These are phyloP conservation scores for Xanthoconium stramineum DNA, from an alignment of 768 basidiomycete genomes.

Conservation along the genomic window DNA sequence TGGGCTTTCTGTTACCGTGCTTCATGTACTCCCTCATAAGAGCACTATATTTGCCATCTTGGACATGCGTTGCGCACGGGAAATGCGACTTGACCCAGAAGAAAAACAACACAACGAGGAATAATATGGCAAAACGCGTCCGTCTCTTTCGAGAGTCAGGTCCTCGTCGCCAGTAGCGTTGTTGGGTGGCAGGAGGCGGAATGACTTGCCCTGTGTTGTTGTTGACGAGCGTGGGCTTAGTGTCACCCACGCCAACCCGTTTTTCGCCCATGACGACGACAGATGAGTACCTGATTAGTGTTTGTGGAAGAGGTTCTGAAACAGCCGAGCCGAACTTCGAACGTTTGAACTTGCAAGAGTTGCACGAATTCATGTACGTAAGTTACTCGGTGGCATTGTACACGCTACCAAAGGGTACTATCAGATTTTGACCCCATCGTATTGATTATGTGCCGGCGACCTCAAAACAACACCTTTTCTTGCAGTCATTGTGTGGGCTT, in stretches of 20 bases:
- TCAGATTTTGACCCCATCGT: no score
- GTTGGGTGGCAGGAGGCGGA: slow-evolving; percentile 19
- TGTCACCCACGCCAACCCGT: neutral
- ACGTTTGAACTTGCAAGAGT: no score
- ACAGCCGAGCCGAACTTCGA: no score
- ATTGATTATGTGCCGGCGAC: no score
- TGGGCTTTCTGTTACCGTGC: slow-evolving; percentile 10
- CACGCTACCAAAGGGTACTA: no score
- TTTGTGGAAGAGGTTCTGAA: no score
- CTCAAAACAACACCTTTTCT: no score
- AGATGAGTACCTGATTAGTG: neutral
- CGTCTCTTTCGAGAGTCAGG: slow-evolving; percentile 14
- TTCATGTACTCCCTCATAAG: slow-evolving; percentile 19
- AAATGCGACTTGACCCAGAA: slow-evolving; percentile 11
- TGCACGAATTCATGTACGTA: no score
- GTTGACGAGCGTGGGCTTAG: neutral
- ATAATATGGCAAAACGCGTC: slow-evolving; percentile 4
- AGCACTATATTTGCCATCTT: slow-evolving; percentile 11
- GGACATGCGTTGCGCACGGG: neutral
- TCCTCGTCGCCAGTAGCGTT: neutral
- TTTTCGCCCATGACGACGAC: slow-evolving; percentile 19
- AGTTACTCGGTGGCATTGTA: no score
- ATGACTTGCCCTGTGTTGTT: slow-evolving; percentile 3
- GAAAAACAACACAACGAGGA: slow-evolving; percentile 13
- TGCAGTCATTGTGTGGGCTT: no score